phyloP scores from a whole-genome alignment of 139 green algal species.

The Axilococcus clingmanii region DNA sequence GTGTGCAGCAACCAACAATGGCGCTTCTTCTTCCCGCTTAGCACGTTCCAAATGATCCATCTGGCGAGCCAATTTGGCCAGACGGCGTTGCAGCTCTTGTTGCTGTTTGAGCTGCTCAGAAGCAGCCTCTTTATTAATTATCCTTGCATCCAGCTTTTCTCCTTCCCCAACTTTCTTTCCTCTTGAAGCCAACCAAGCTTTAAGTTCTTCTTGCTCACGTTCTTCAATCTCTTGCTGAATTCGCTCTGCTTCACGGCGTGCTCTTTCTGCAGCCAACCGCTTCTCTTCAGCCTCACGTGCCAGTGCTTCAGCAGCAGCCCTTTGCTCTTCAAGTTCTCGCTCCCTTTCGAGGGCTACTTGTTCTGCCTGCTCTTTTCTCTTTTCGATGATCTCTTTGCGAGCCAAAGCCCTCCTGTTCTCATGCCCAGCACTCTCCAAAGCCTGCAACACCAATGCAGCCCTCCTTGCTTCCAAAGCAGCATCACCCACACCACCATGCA shows the following conservation, averaged over 20 bases:
- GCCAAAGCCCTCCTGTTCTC: conserved; percentile 73
- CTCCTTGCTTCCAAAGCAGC: conserved; percentile 13
- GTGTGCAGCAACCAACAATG: conserved; percentile 33
- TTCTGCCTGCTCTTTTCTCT: conserved; percentile 92
- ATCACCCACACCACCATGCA: conserved; percentile 12
- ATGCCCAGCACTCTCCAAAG: conserved; percentile 36
- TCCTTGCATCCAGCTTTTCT: conserved; percentile 13
- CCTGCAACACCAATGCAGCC: conserved; percentile 24
- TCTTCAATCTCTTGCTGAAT: conserved; percentile 70
- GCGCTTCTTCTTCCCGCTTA: conserved; percentile 81
- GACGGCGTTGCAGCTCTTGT: conserved; percentile 59
- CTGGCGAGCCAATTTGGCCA: conserved; percentile 48
- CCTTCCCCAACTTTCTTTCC: conserved; percentile 22
- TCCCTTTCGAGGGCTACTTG: conserved; percentile 68
- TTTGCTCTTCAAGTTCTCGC: conserved; percentile 66
- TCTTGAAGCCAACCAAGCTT: conserved; percentile 19
- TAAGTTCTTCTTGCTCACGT: conserved; percentile 39
- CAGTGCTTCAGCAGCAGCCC: conserved; percentile 41
- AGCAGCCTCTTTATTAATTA: conserved; percentile 42
- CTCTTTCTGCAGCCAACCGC: conserved; percentile 44
- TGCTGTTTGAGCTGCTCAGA: conserved; percentile 43
- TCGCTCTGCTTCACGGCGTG: conserved; percentile 60
- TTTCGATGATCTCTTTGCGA: conserved; percentile 89
- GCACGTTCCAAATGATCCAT: conserved; percentile 97
- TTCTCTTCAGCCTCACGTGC: conserved; percentile 58